Evolutionary conservation across 176 grass and related monocot genomes (phyloP).

Genomic region (Aegilops speltoides): DNA sequence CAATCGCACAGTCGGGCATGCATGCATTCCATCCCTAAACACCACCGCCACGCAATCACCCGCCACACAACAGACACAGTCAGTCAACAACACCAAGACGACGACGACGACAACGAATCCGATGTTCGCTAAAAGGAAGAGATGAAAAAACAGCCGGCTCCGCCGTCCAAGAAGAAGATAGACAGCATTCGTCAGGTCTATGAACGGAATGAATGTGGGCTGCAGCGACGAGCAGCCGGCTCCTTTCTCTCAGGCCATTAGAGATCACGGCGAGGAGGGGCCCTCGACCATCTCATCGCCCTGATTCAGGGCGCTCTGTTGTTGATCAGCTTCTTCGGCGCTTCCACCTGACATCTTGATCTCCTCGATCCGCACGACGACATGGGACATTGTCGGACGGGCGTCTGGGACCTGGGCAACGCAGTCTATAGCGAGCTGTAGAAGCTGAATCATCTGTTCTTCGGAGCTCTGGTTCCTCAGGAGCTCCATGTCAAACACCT

Average conservation of each 20-base stretch:
- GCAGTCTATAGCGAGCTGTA: slow-evolving; percentile 78
- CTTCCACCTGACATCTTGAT: slow-evolving; percentile 48
- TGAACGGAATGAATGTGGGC: slow-evolving; percentile 36
- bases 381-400: slow-evolving; percentile 57
- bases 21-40: slow-evolving; percentile 37
- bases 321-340: background rate
- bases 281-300: background rate
- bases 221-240: slow-evolving; percentile 9
- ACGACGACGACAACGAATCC: slow-evolving; percentile 1
- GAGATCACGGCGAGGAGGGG: slow-evolving; percentile 10
- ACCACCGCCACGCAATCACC: slow-evolving; percentile 30
- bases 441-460: slow-evolving; percentile 60
- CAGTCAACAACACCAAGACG: slow-evolving; percentile 20
- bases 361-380: slow-evolving; percentile 53
- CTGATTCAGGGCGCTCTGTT: slow-evolving; percentile 4
- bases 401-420: slow-evolving; percentile 55
- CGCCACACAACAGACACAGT: background rate
- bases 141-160: slow-evolving; percentile 27
- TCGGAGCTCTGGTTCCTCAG: slow-evolving; percentile 38
- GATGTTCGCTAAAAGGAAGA: slow-evolving; percentile 16
- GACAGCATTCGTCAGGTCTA: slow-evolving; percentile 40
- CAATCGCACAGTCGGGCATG: slow-evolving; percentile 38
- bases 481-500: slow-evolving; percentile 64
- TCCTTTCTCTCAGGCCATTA: slow-evolving; percentile 19
- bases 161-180: background rate